These are phyloP conservation scores for Vigna angularis DNA, from an alignment of 306 rosid genomes.

Conservation along the genomic window DNA sequence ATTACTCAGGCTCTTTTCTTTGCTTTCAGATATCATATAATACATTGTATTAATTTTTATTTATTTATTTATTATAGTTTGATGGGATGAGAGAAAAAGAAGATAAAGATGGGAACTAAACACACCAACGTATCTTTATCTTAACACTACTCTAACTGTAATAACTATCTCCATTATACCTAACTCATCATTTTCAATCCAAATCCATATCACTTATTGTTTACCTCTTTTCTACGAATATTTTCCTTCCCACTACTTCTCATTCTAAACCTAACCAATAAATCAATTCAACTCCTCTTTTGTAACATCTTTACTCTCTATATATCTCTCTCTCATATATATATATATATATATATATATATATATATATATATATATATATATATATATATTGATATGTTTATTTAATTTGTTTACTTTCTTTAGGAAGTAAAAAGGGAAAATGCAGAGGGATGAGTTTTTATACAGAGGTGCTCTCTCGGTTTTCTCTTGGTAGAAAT, in stretches of 20 bases:
- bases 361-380: no score
- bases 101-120: conserved; percentile 57
- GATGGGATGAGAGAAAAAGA: conserved; percentile 24
- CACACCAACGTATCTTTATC: conserved; percentile 57
- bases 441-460: no score
- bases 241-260: not conserved
- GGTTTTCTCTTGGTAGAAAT: no score
- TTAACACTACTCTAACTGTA: conserved; percentile 44
- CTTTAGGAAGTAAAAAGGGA: no score
- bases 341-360: no score
- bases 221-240: conserved; percentile 39
- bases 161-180: conserved; percentile 18
- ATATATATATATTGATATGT: no score
- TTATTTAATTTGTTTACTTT: no score
- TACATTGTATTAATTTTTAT: not conserved
- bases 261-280: no score
- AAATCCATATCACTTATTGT: conserved; percentile 37
- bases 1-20: conserved; percentile 37
- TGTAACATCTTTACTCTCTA: no score
- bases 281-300: no score
- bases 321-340: no score
- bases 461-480: no score
- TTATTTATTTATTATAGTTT: not conserved
- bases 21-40: conserved; percentile 23
- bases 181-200: conserved; percentile 44